phyloP scores from a whole-genome alignment of 2,329 filamentous ascomycete species.

The Karstenula rhodostoma region DNA sequence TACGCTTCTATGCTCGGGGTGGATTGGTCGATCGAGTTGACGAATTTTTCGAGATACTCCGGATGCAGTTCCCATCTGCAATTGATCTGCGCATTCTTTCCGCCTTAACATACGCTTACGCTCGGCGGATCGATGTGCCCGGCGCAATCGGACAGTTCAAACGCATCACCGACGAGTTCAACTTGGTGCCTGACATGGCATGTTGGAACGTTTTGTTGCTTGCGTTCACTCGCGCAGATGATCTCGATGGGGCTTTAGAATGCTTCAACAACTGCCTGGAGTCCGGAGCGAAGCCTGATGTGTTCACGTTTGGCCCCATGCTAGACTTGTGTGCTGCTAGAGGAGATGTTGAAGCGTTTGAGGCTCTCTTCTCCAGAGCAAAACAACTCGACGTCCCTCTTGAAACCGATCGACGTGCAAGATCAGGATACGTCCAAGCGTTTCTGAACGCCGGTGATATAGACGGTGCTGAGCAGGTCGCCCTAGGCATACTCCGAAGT shows the following conservation, averaged over 20 bases:
- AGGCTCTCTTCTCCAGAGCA: slow-evolving; percentile 71
- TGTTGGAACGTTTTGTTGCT: slow-evolving; percentile 82
- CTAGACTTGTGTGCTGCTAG: slow-evolving; percentile 75
- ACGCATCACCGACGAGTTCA: slow-evolving; percentile 65
- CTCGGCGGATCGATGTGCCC: slow-evolving; percentile 70
- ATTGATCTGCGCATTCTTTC: slow-evolving; percentile 28
- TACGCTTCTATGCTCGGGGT: slow-evolving; percentile 41
- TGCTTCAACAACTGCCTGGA: slow-evolving; percentile 69
- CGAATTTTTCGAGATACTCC: slow-evolving; percentile 42
- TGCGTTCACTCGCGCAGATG: slow-evolving; percentile 70
- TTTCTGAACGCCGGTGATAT: slow-evolving; percentile 59
- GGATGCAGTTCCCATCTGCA: slow-evolving; percentile 13
- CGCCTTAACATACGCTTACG: slow-evolving; percentile 72
- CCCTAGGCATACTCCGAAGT: slow-evolving; percentile 65
- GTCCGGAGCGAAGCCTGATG: slow-evolving; percentile 62
- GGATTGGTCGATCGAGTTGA: slow-evolving; percentile 46
- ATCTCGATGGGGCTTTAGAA: slow-evolving; percentile 71
- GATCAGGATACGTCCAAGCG: slow-evolving; percentile 67
- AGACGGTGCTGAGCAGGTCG: slow-evolving; percentile 56
- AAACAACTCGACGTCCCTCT: slow-evolving; percentile 52
- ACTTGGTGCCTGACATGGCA: slow-evolving; percentile 63
- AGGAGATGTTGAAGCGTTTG: slow-evolving; percentile 76
- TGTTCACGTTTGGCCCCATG: slow-evolving; percentile 73
- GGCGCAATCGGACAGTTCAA: slow-evolving; percentile 69
- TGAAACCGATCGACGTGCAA: slow-evolving; percentile 30